Conservation (phyloP, 2,329 filamentous ascomycete genomes). For the Sporothrix pallida region DNA sequence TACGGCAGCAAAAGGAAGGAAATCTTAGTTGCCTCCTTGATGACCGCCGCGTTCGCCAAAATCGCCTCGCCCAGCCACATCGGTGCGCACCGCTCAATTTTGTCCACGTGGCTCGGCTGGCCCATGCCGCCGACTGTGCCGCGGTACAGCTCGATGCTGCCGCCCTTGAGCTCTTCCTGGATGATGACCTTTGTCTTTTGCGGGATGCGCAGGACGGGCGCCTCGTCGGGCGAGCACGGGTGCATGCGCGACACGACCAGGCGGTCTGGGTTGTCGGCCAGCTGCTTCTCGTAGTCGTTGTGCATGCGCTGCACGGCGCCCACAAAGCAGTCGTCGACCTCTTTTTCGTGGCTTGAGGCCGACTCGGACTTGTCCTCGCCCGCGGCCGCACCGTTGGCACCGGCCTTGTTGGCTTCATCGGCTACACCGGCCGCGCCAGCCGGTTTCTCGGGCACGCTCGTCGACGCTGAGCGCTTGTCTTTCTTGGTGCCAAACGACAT, state of each 20-base stretch:
- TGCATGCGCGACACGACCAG: conserved; percentile 67
- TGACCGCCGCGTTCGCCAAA: conserved; percentile 77
- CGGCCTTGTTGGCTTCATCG: conserved; percentile 71
- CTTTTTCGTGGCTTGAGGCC: conserved; percentile 63
- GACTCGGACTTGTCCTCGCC: conserved; percentile 32
- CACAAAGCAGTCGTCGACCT: conserved; percentile 75
- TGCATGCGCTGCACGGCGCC: conserved; percentile 76
- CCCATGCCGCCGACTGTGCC: conserved; percentile 82
- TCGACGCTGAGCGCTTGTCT: conserved; percentile 70
- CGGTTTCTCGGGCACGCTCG: conserved; percentile 72
- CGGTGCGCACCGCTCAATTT: conserved; percentile 84
- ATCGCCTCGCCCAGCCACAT: conserved; percentile 92
- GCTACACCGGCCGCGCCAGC: conserved; percentile 54
- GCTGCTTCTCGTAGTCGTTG: conserved; percentile 72
- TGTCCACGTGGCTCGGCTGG: conserved; percentile 68
- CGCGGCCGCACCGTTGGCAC: conserved; percentile 52
- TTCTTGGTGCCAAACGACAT: conserved; percentile 84
- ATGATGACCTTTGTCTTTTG: conserved; percentile 70
- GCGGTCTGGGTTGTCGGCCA: conserved; percentile 61
- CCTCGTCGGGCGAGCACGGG: conserved; percentile 74
- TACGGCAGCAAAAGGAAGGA: conserved; percentile 88
- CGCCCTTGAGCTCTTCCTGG: conserved; percentile 70
- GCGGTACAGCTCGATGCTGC: conserved; percentile 84
- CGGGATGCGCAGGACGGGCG: conserved; percentile 74
- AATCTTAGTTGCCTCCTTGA: conserved; percentile 95